phyloP scores from a whole-genome alignment of 208 protist species.

The Leishmania aethiopica region DNA sequence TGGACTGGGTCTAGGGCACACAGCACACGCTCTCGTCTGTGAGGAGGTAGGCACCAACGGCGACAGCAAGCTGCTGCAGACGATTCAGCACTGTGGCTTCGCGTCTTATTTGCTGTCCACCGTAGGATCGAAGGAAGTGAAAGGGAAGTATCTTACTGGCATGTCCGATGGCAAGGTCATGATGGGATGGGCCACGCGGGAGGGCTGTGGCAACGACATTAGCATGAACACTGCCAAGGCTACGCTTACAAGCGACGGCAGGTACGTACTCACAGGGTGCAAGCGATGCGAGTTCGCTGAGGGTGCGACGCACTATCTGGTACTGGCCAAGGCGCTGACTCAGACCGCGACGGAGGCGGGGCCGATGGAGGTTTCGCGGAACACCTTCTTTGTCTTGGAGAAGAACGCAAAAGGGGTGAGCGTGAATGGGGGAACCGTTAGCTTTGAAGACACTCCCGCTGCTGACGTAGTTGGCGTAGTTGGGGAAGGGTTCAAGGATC shows the following conservation, averaged over 20 bases:
- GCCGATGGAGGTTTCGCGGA: constrained; percentile 56
- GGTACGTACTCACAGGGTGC: constrained; percentile 61
- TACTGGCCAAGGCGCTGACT: constrained; percentile 77
- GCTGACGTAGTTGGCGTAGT: constrained; percentile 78
- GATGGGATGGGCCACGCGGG: constrained; percentile 83
- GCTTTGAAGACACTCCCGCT: constrained; percentile 49
- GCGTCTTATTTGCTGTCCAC: constrained; percentile 74
- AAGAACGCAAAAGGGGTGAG: constrained; percentile 47
- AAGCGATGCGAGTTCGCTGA: constrained; percentile 65
- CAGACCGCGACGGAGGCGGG: constrained; percentile 63
- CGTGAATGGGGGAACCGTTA: constrained; percentile 37
- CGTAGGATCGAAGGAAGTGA: constrained; percentile 69
- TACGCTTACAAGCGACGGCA: constrained; percentile 28
- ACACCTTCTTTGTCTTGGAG: constrained; percentile 82
- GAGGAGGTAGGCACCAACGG: constrained; percentile 76
- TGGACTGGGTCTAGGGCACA: constrained; percentile 78
- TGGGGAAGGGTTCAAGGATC: constrained; percentile 84
- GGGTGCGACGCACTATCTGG: constrained; percentile 79
- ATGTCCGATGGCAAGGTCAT: constrained; percentile 85
- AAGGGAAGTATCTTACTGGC: constrained; percentile 83
- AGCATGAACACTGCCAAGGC: constrained; percentile 78
- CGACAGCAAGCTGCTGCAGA: constrained; percentile 46
- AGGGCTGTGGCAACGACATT: constrained; percentile 71
- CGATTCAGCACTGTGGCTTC: constrained; percentile 67
- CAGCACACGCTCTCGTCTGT: constrained; percentile 76